Percentiles rank a stretch among this genome's conserved stretches.
Evolutionary conservation across 768 basidiomycete genomes (phyloP).

Genomic region (Gloeopeniophorella convolvens): DNA sequence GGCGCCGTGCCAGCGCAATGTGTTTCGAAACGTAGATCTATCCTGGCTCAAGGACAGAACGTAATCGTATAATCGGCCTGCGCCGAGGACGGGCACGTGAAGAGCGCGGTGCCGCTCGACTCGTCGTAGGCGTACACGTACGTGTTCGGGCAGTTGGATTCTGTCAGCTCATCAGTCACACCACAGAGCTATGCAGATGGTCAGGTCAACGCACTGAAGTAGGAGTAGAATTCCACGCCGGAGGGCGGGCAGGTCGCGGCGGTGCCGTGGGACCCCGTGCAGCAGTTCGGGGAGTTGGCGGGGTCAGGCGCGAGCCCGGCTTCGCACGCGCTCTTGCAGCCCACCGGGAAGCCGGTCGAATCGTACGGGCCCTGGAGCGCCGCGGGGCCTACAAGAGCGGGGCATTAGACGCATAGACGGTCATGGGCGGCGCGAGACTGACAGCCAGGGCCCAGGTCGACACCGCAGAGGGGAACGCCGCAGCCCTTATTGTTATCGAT

Average conservation of each 20-base stretch:
- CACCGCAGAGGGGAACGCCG: slow-evolving; percentile 30
- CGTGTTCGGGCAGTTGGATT: slow-evolving; percentile 38
- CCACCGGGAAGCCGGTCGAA: slow-evolving; percentile 32
- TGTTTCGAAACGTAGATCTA: no score
- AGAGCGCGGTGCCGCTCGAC: slow-evolving; percentile 38
- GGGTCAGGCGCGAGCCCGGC: slow-evolving; percentile 34
- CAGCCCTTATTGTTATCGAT: slow-evolving; percentile 30
- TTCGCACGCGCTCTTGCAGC: slow-evolving; percentile 39
- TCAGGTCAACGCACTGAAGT: slow-evolving; percentile 36
- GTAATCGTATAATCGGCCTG: slow-evolving; percentile 40
- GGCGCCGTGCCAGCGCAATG: no score
- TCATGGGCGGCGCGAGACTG: neutral
- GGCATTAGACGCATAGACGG: neutral
- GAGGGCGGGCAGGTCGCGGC: slow-evolving; percentile 50
- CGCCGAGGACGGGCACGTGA: slow-evolving; percentile 33
- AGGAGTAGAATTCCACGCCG: slow-evolving; percentile 35
- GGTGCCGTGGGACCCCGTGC: slow-evolving; percentile 48
- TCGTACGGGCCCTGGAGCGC: slow-evolving; percentile 32
- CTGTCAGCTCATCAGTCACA: slow-evolving; percentile 22
- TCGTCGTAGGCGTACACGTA: slow-evolving; percentile 52
- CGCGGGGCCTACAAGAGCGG: slow-evolving; percentile 26
- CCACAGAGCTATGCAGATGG: neutral
- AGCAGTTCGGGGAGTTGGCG: slow-evolving; percentile 58
- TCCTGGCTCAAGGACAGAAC: slow-evolving; percentile 35
- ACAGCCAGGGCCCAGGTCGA: slow-evolving; percentile 34